phyloP scores from a whole-genome alignment of 768 basidiomycete genomes.

The Boletus subparvulus region DNA sequence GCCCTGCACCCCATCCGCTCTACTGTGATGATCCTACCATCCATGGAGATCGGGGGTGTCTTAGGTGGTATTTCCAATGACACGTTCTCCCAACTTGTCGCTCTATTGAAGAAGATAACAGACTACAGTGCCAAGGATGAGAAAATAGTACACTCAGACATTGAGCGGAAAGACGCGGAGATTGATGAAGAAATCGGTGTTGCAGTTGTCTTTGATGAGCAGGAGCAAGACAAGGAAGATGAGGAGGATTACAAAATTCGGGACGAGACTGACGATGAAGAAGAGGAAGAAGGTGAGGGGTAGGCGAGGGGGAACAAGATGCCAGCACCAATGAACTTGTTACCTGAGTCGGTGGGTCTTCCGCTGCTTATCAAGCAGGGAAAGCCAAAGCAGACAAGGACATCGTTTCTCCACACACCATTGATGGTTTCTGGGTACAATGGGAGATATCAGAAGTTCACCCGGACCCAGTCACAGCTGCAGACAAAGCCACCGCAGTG shows the following conservation, averaged over 20 bases:
- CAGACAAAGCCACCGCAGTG: constrained; percentile 85
- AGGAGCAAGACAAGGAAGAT: constrained; percentile 92
- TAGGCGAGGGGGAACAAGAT: constrained; percentile 45
- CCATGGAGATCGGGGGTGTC: constrained; percentile 82
- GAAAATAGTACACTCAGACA: constrained; percentile 70
- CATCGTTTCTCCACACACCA: constrained; percentile 81
- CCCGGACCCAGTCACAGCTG: constrained; percentile 90
- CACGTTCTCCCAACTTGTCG: constrained; percentile 78
- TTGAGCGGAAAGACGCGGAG: constrained; percentile 79
- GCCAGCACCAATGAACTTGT: constrained; percentile 70
- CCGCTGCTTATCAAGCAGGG: constrained; percentile 43
- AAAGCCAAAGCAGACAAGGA: constrained; percentile 68
- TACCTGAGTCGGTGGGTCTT: constrained; percentile 73
- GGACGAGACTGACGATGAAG: constrained; percentile 78
- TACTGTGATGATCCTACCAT: too few species aligned
- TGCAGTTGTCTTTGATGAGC: constrained; percentile 96
- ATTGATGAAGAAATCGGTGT: constrained; percentile 98
- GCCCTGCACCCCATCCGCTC: too few species aligned
- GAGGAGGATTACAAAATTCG: constrained; percentile 85
- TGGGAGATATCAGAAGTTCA: constrained; percentile 89
- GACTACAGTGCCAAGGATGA: constrained; percentile 93
- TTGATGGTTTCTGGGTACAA: constrained; percentile 99
- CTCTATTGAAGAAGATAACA: constrained; percentile 89
- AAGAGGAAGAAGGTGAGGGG: constrained; percentile 55
- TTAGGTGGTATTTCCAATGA: constrained; percentile 67